Evolutionary conservation across 2,329 filamentous ascomycete genomes (phyloP), one percentile per base, ranked within the genome.

Genomic region (Hypomyces perniciosus): DNA sequence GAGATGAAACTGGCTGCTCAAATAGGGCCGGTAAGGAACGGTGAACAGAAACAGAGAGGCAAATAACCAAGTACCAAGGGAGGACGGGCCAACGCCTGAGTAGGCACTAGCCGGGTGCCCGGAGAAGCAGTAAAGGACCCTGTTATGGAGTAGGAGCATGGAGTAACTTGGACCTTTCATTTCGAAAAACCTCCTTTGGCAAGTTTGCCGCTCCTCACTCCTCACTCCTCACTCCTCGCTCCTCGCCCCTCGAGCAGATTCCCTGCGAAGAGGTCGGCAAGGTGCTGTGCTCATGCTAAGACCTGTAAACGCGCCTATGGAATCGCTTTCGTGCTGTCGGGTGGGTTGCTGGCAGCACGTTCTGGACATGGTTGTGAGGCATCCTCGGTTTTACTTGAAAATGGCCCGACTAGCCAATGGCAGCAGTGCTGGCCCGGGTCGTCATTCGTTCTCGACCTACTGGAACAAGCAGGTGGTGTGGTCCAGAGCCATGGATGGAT

Each of bases 391-490:
- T 29, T 48, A 48, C 41, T 48, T 41, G 39, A 44, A 48, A 34
- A 40, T 34, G 42, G 45, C 34, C 50, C 53, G 46, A 54, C 12
- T 34, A 33, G 28, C 46, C 45, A 48, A 52, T 52, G 45, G 10
- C 13, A 40, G 33, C 44, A 5, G 31, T 31, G 13, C 38, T 46
- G 29, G 40, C 33, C 29, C 44, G 40, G 20, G 41, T 41, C 42
- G 40, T 44, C 26, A 33, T 48, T 20, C 44, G 45, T 52, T 52
- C 50, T 48, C 37, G 50, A 50, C 53, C 53, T 54, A 40, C 53
- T 54, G 43, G 30, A 54, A 50, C 38, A 46, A 54, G 53, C 46
- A 47, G 39, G 50, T 53, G 50, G 47, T 53, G 50, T 48, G 44
- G 35, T 20, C 37, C 20, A 51, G 44, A 27, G 37, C 27, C 35